phyloP scores from a whole-genome alignment of 2,329 filamentous ascomycete species.

The Raffaelea albimanens region DNA sequence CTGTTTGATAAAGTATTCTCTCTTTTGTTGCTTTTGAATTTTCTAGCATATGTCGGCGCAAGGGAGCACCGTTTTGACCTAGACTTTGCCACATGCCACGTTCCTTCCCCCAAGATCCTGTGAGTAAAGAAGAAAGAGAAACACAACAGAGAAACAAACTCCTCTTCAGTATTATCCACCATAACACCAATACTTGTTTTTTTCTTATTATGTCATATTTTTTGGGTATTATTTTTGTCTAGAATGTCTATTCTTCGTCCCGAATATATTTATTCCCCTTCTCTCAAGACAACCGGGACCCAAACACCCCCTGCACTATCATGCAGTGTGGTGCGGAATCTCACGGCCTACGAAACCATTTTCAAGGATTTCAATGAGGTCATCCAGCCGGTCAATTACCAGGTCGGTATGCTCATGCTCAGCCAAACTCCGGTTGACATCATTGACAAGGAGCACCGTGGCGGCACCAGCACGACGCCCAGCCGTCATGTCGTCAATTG shows the following conservation, averaged over 20 bases:
- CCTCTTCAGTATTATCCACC: no score
- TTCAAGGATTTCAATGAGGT: conserved; percentile 67
- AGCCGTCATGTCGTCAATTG: conserved; percentile 86
- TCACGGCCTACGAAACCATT: conserved; percentile 47
- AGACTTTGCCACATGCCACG: not conserved
- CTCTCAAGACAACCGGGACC: no score
- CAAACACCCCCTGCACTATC: no score
- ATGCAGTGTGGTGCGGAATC: not conserved
- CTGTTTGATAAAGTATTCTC: not conserved
- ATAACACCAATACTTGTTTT: no score
- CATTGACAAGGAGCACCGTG: conserved; percentile 78
- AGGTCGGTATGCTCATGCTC: conserved; percentile 70
- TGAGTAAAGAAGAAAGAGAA: not conserved
- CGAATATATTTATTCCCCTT: no score
- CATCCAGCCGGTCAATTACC: conserved; percentile 62
- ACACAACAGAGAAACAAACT: not conserved
- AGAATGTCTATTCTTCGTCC: no score
- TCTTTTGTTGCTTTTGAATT: not conserved
- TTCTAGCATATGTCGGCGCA: conserved; percentile 6
- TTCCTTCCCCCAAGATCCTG: no score
- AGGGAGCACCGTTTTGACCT: conserved; percentile 2
- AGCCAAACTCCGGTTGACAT: conserved; percentile 63
- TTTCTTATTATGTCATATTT: no score
- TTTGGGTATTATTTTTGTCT: not conserved
- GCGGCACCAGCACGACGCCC: conserved; percentile 75